These are phyloP conservation scores for Avena eriantha DNA, from an alignment of 176 grass and related monocot genomes.

Conservation along the genomic window DNA sequence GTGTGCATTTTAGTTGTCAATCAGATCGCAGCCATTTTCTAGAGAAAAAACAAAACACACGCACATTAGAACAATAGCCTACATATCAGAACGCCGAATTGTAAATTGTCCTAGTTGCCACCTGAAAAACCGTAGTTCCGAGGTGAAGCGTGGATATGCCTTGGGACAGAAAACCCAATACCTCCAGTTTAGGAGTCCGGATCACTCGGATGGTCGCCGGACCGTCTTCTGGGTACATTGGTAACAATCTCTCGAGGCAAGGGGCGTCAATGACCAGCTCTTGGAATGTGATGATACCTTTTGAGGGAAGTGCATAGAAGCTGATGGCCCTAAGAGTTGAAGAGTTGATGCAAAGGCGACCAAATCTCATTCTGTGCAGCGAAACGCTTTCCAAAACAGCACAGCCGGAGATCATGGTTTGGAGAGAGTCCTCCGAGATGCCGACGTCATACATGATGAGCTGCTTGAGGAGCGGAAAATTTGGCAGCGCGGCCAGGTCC, in stretches of 20 bases:
- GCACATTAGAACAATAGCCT: background rate
- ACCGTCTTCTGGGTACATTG: background rate
- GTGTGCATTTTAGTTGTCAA: background rate
- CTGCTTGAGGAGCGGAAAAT: background rate
- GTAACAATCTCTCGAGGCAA: background rate
- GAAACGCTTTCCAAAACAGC: background rate
- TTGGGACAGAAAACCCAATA: background rate
- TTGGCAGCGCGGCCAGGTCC: background rate
- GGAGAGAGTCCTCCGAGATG: background rate
- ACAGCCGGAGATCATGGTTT: background rate
- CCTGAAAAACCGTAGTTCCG: background rate
- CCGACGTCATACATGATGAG: background rate
- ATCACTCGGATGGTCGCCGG: background rate
- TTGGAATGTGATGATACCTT: background rate
- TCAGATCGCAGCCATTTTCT: background rate
- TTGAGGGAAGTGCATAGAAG: background rate
- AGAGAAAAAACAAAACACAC: background rate
- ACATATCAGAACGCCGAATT: background rate
- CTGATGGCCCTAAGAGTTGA: background rate
- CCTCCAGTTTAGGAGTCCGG: background rate
- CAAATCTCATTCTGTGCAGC: background rate
- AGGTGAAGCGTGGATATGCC: background rate
- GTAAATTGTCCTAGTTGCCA: background rate
- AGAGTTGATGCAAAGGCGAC: constrained; percentile 5
- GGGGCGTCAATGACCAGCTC: background rate